Evolutionary conservation across 2,329 filamentous ascomycete genomes (phyloP).

Genomic region (Passalora sequoiae): DNA sequence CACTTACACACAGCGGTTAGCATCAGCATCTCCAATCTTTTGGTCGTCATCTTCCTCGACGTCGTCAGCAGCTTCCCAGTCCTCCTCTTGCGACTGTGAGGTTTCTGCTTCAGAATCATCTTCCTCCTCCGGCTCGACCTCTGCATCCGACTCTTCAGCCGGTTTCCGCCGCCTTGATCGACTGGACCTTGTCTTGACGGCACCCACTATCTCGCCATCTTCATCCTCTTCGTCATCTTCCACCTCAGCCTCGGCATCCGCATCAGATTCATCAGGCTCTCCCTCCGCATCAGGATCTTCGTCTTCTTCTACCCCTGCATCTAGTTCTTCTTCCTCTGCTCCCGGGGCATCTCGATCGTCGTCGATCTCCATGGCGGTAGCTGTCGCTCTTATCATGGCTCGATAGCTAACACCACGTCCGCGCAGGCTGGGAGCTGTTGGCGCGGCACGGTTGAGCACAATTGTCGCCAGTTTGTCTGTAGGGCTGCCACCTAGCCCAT

Average conservation of each 20-base stretch:
- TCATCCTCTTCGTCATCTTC: conserved; percentile 45
- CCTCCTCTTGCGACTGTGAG: conserved; percentile 51
- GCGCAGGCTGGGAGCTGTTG: conserved; percentile 31
- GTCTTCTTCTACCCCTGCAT: conserved; percentile 29
- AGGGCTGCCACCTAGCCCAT: conserved; percentile 18
- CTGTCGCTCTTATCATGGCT: conserved; percentile 21
- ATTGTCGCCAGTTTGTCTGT: conserved; percentile 32
- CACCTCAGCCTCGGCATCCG: conserved; percentile 50
- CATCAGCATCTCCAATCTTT: conserved; percentile 49
- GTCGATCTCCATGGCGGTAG: conserved; percentile 21
- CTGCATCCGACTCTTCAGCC: conserved; percentile 36
- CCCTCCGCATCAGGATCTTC: conserved; percentile 37
- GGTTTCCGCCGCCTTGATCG: conserved; percentile 31
- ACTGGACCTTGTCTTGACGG: conserved; percentile 34
- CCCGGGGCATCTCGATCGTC: conserved; percentile 27
- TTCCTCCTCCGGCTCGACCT: conserved; percentile 33
- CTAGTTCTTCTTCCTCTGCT: conserved; percentile 27
- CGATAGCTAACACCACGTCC: conserved; percentile 33
- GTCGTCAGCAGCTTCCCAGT: conserved; percentile 50
- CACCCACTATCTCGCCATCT: conserved; percentile 39
- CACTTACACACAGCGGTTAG: conserved; percentile 62
- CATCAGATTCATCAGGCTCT: conserved; percentile 35
- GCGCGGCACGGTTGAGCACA: conserved; percentile 29
- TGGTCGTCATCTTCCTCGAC: conserved; percentile 54
- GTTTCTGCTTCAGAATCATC: conserved; percentile 36